Evolutionary conservation across 2,329 filamentous ascomycete species (phyloP).

Genomic region (Botrytis deweyae): DNA sequence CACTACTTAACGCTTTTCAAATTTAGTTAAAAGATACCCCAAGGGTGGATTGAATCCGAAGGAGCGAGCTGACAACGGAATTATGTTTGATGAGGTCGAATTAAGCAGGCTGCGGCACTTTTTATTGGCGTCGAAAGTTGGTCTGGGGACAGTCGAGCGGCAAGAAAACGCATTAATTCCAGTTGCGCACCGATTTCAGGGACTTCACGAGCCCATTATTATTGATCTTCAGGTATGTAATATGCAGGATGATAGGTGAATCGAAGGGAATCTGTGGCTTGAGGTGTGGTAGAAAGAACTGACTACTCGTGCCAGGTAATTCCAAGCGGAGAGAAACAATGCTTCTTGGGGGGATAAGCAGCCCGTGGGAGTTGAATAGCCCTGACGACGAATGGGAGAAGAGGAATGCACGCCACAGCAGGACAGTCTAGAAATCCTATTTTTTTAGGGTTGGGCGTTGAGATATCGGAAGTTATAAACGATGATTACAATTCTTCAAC

Average conservation of each 20-base stretch:
- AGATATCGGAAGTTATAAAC: constrained; percentile 22
- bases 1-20: constrained; percentile 19
- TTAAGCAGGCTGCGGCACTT: constrained; percentile 18
- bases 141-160: constrained; percentile 17
- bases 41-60: constrained; percentile 9
- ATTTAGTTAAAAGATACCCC: constrained; percentile 1
- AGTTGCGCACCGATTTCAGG: constrained; percentile 25
- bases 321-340: constrained; percentile 32
- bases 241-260: constrained; percentile 27
- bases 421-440: constrained; percentile 24
- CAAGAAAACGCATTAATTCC: constrained; percentile 12
- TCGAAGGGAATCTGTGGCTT: constrained; percentile 34
- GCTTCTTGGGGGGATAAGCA: constrained; percentile 32
- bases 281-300: constrained; percentile 28
- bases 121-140: constrained; percentile 20
- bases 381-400: constrained; percentile 33
- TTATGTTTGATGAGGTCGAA: constrained; percentile 7
- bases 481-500: constrained; percentile 19
- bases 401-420: constrained; percentile 34
- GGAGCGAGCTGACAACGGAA: constrained; percentile 19
- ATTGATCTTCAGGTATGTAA: constrained; percentile 30
- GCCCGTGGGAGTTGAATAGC: constrained; percentile 33
- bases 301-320: constrained; percentile 30
- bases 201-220: constrained; percentile 28
- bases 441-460: constrained; percentile 26